A percentile compares a stretch with the other conserved stretches of the same genome.
These are phyloP conservation scores for Amaranthus tricolor DNA, from an alignment of 179 eudicot species.

Conservation along the genomic window DNA sequence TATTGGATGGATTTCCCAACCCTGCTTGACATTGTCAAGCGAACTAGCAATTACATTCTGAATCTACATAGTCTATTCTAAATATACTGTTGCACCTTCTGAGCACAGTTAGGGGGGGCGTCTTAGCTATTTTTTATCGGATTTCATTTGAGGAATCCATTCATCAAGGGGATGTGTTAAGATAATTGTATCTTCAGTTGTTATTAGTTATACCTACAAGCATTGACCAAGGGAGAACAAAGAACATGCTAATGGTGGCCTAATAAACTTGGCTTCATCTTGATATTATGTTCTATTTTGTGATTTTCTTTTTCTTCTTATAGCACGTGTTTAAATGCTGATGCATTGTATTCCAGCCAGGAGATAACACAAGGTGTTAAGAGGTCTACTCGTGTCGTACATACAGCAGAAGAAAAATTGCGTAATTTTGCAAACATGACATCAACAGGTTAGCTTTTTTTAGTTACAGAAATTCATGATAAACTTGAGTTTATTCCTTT, in stretches of 20 bases:
- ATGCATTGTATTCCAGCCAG: slow-evolving; percentile 47
- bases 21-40: not conserved
- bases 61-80: not conserved
- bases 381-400: slow-evolving; percentile 79
- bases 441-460: slow-evolving; percentile 54
- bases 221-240: not conserved
- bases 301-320: not conserved
- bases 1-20: not conserved
- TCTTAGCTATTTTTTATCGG: not conserved
- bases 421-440: slow-evolving; percentile 53
- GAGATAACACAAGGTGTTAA: slow-evolving; percentile 77
- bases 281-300: not conserved
- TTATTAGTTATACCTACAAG: not conserved
- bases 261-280: not conserved
- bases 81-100: not conserved
- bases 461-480: not conserved
- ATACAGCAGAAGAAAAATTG: slow-evolving; percentile 72
- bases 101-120: not conserved
- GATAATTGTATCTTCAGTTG: not conserved
- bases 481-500: not conserved
- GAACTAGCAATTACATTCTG: not conserved
- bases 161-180: not conserved
- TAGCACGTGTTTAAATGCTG: slow-evolving; percentile 1
- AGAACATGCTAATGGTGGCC: not conserved
- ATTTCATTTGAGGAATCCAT: not conserved